Evolutionary conservation across 192 early-diverging fungal genomes (phyloP), one percentile per base, ranked within the genome.

Genomic region (Coemansia sp.): DNA sequence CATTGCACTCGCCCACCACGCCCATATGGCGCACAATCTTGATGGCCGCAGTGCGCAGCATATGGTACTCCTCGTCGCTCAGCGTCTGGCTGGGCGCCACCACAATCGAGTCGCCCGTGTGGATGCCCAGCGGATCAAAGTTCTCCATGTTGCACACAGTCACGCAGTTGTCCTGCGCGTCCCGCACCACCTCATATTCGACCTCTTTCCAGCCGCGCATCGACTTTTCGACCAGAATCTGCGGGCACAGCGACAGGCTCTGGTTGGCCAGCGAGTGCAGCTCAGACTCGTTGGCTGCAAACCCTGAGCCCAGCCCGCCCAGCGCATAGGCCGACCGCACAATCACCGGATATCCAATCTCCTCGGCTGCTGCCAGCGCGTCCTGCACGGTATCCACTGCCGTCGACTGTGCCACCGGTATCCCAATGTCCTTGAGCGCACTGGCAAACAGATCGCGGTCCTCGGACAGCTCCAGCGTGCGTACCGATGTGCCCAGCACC

Each of bases 141-240:
- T 98, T 98, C 82, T 98, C 94, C 96, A 98, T 98, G 76, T 98
- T 96, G 82, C 93, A 98, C 50, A 98, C 96, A 18, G 96, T 98
- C 60, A 98, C 94, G 78, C 96, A 98, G 81, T 98, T 98, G 80
- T 98, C 87, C 20, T 81, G 71, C 58, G 84, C 84, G 73, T 98
- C 96, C 39, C 96, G 87, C 8, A 98, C 96, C 37, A 98, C 96
- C 73, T 98, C 96, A 68, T 98, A 76, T 75, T 98, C 96, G 40
- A 98, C 86, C 81, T 98, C 96, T 80, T 98, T 98, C 96, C 96
- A 98, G 18, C 96, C 96, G 61, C 87, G 84, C 80, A 26, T 26
- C 23, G 23, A 26, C 23, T 56, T 91, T 90, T 98, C 96, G n/a
- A 98, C 87, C 20, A 98, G 79, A 12, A 98, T 87, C 67, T 98